These are phyloP conservation scores for Zalerion maritima DNA, from an alignment of 495 filamentous ascomycete genomes.

Conservation along the genomic window DNA sequence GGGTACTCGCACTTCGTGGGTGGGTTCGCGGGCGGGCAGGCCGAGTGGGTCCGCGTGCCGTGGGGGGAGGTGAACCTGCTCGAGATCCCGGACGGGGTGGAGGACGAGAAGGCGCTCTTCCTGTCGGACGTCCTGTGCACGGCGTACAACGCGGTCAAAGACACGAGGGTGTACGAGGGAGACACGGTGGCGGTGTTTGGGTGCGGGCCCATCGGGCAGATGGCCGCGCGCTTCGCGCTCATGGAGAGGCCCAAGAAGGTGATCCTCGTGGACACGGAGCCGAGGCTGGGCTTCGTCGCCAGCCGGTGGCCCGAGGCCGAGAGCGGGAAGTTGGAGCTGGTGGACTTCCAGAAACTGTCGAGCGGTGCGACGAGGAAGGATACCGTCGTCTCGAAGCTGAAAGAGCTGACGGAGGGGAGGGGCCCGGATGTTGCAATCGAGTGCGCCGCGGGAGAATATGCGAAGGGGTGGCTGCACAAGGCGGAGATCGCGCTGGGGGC, in stretches of 20 bases:
- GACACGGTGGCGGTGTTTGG: constrained; percentile 81
- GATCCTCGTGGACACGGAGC: constrained; percentile 72
- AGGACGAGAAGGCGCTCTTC: constrained; percentile 77
- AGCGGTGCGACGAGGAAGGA: constrained; percentile 31
- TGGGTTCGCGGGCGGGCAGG: constrained; percentile 80
- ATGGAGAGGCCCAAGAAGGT: constrained; percentile 58
- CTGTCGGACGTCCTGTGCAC: constrained; percentile 70
- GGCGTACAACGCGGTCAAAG: constrained; percentile 68
- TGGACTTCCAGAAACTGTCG: constrained; percentile 33
- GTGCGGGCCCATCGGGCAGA: constrained; percentile 64
- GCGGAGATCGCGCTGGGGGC: constrained; percentile 57
- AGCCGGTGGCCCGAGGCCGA: constrained; percentile 37
- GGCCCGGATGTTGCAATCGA: constrained; percentile 72
- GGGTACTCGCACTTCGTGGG: constrained; percentile 69
- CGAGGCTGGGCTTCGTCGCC: constrained; percentile 54
- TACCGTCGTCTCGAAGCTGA: constrained; percentile 54
- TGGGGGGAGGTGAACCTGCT: constrained; percentile 73
- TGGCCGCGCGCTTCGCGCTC: constrained; percentile 59
- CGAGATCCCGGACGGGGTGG: constrained; percentile 62
- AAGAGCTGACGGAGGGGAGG: constrained; percentile 49
- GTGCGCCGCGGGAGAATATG: constrained; percentile 72
- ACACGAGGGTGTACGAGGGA: constrained; percentile 65
- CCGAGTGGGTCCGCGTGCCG: constrained; percentile 77
- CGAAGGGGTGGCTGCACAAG: constrained; percentile 70
- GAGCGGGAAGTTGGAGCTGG: constrained; percentile 22